Evolutionary conservation across 495 filamentous ascomycete species (phyloP), one percentile per base, ranked within the genome.

Genomic region (Acidomyces sp.): DNA sequence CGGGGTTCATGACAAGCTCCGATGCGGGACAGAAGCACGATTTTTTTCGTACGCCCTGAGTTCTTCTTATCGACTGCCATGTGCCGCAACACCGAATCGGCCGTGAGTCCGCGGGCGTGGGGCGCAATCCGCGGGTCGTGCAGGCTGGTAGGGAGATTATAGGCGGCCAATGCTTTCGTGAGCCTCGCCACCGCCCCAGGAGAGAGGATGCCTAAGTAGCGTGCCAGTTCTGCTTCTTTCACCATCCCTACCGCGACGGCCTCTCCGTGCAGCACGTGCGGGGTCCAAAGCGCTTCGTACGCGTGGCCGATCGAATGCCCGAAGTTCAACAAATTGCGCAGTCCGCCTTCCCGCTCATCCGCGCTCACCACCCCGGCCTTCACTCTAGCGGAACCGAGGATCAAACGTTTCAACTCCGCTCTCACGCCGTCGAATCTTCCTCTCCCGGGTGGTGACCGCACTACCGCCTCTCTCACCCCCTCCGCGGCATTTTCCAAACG

Each of bases 31-130:
- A 99, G 73, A 5, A 99, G 72, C n/a, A 94, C 90, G 39, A 97
- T 78, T 63, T 92, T 93, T 69, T 96, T 97, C 61, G 92, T 88
- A 24, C 71, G 73, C 1, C 90, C 90, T 23, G 93, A 80, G 40
- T 97, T 97, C 72, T 97, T 97, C 73, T 97, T 97, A 64, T 97
- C 90, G 27, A 96, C 77, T 2, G 77, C 86, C 90, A 97, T 97
- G 57, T 92, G 88, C 43, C 77, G 70, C 32, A 97, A 65, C 42
- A 96, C 59, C 31, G 80, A 74, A 46, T 96, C 85, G 9, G 95
- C 83, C n/a, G 85, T 78, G 49, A 78, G 70, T 59, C 90, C 95
- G 21, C 77, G 80, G 6, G 92, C 86, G 42, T 87, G 69, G 54
- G 82, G 84, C 37, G 77, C 73, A 27, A 97, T 75, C n/a, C 75